phyloP scores from a whole-genome alignment of 345 rosid species.

The Murraya paniculata region DNA sequence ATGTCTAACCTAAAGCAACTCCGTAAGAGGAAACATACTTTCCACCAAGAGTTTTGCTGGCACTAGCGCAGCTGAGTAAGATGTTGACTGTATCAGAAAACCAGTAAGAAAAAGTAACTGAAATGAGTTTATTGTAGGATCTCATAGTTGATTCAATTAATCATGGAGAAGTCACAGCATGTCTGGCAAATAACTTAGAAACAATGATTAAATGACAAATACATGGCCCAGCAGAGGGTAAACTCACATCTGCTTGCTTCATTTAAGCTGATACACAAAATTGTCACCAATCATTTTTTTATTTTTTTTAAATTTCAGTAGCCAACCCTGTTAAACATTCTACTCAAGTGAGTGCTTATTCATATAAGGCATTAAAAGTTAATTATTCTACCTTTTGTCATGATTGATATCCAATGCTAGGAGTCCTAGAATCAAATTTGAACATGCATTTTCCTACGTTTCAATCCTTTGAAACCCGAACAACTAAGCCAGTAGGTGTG shows the following conservation, averaged over 20 bases:
- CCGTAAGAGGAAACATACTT: neutral
- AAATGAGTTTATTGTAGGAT: slow-evolving; percentile 3
- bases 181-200: neutral
- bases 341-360: slow-evolving; percentile 3
- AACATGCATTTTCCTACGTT: slow-evolving; percentile 9
- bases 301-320: slow-evolving; percentile 7
- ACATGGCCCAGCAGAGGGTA: slow-evolving; percentile 23
- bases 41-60: neutral
- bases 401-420: slow-evolving; percentile 8
- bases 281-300: neutral
- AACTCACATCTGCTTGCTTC: slow-evolving; percentile 16
- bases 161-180: slow-evolving; percentile 4
- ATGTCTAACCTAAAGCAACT: neutral
- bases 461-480: slow-evolving; percentile 64
- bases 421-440: slow-evolving; percentile 6
- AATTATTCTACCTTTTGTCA: slow-evolving; percentile 14
- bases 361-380: neutral
- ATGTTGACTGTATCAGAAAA: slow-evolving; percentile 1
- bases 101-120: neutral
- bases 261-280: neutral
- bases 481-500: slow-evolving; percentile 59
- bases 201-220: slow-evolving; percentile 9
- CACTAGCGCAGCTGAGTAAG: neutral
- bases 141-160: slow-evolving; percentile 16
- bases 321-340: slow-evolving; percentile 5